A percentile compares a stretch with the other conserved stretches of the same genome.
These are phyloP conservation scores for Aristolochia californica DNA, from an alignment of 164 flowering plant species.

Conservation along the genomic window DNA sequence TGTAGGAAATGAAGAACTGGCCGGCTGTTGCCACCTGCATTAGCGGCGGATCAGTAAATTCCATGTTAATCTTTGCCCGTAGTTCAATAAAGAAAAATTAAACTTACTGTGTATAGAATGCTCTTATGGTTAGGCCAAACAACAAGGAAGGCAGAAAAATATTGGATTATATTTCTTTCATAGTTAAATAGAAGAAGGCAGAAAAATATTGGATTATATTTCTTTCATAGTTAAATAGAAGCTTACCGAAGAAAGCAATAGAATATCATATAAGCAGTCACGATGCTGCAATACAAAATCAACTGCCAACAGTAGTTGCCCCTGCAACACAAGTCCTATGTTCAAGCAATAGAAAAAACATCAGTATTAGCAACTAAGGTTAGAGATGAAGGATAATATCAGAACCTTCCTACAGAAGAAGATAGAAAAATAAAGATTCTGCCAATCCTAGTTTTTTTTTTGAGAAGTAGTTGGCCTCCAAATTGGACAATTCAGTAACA, in stretches of 20 bases:
- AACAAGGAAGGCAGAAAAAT: no score
- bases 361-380: no score
- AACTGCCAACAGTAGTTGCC: slow-evolving; percentile 63
- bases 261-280: slow-evolving; percentile 74
- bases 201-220: no score
- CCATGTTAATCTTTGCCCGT: not conserved
- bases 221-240: not conserved
- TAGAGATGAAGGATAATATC: no score
- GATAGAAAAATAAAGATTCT: no score
- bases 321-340: slow-evolving; percentile 73
- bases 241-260: slow-evolving; percentile 84
- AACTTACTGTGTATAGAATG: not conserved
- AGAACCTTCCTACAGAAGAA: no score
- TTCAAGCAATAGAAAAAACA: no score
- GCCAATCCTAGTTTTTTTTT: no score
- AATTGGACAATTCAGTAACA: no score
- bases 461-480: no score
- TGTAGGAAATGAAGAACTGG: slow-evolving; percentile 93
- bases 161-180: no score
- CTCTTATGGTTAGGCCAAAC: not conserved
- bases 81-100: not conserved
- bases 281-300: slow-evolving; percentile 72
- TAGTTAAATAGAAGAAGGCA: slow-evolving; percentile 32
- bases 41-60: not conserved
- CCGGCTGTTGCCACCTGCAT: slow-evolving; percentile 90